Evolutionary conservation across 371 early-diverging fungal species (phyloP), one percentile per base, ranked within the genome.

Genomic region (Saksenaea vasiformis): DNA sequence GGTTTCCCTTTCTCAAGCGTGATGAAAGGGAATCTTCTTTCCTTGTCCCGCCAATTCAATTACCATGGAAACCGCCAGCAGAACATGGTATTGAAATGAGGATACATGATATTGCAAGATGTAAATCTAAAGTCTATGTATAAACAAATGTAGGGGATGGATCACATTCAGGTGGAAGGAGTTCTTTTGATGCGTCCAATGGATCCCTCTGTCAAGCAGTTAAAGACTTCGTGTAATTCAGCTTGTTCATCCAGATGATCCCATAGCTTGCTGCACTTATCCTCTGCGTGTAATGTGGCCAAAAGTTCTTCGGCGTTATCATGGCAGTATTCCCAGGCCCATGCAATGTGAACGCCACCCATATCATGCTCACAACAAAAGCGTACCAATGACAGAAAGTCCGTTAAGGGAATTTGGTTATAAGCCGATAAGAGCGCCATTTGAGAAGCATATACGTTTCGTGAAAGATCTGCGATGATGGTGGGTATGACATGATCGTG

Each of bases 401-500:
- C 61, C 10, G 41, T 19, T 1, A 66, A 39, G 9, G 14, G 1
- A 14, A 60, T 15, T 28, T 51, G 57, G 10, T 56, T 31, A 27
- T 61, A 61, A 1, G 39, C 61, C 26, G 47, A 51, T 19, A 60
- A 37, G 13, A 66, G 35, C 9, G 61, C 66, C 17, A 57, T 54
- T 61, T 66, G 66, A 14, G 66, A 66, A 1, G 66, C 66, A 51
- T 66, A 66, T 3, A 66, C 57, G 37, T 66, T 66, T 13, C 56
- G 27, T 1, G 61, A 47, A 10, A 66, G 19, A 7, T 43, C 26
- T 11, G 59, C 54, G 11, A 66, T 57, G 19, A 66, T 60, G 17
- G 66, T 66, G 1, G 66, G 66, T 26, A 66, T 57, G 14, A 53
- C 41, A 43, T 66, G 66, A 51, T 66, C 66, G 26, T 66, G 66